Evolutionary conservation across 1,284 basidiomycete genomes (phyloP), one percentile per base, ranked within the genome.

Genomic region (Irpex rosettiformis): DNA sequence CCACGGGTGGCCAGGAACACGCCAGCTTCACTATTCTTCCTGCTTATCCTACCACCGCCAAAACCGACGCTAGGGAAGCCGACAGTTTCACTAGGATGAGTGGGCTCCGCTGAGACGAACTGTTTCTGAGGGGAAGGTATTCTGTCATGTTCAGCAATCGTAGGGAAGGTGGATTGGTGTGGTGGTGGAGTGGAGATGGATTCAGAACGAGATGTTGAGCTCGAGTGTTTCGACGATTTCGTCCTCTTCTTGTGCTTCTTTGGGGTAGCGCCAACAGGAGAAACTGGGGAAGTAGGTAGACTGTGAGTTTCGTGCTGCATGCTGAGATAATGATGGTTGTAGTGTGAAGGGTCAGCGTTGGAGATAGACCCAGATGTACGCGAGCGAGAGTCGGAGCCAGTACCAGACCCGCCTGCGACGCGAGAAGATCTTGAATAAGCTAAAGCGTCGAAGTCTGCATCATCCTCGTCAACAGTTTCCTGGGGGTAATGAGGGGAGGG

Each of bases 401-500:
- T 72, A 7, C 74, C 74, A 3, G 70, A 67, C 3, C 63, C 66
- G n/a, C 68, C 69, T n/a, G 18, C 16, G 1, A 48, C 55, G 5
- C 71, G 64, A 6, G 64, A 62, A 2, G 70, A 70, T 49, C 78
- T 75, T 1, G 80, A 67, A 66, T 88, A 88, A 2, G 79, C 62
- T 43, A 75, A 78, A 0, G 80, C 86, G 49, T 80, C 87, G 21
- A 89, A 76, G 69, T 89, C 87, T 0, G 82, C 78, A 11, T 51
- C 48, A 6, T 80, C 83, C 1, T 71, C 79, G 1, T 79, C 80
- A 0, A 61, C 65, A 1, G 72, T 73, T 1, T 78, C 80, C 3
- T 59, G 60, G 6, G 66, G 70, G 8, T 56, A 62, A 8, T 64
- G 59, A 4, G 63, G 58, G 2, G 61, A 59, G 6, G 24, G 61